phyloP scores from a whole-genome alignment of 2,329 filamentous ascomycete species.

The Trichoderma guizhouense region DNA sequence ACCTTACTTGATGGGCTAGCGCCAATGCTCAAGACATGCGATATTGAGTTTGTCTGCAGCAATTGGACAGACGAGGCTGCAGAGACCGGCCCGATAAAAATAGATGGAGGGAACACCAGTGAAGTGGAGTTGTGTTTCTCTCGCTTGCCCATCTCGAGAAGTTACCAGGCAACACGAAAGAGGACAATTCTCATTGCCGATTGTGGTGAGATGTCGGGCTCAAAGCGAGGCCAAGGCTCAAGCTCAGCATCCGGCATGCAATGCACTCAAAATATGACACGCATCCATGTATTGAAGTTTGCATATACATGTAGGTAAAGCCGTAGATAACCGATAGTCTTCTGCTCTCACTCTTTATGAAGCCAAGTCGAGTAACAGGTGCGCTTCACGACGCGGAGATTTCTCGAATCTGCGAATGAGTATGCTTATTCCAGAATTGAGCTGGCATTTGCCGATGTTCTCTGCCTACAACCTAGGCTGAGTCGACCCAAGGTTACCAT shows the following conservation, averaged over 20 bases:
- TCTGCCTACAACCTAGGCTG: background rate
- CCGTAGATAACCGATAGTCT: background rate
- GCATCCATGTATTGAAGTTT: background rate
- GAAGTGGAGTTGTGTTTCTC: background rate
- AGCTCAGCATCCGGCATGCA: background rate
- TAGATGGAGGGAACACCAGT: background rate
- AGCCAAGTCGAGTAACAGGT: background rate
- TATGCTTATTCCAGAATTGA: background rate
- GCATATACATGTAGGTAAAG: background rate
- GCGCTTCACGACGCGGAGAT: background rate
- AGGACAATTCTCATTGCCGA: background rate
- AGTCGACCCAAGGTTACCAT: background rate
- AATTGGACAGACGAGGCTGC: slow-evolving; percentile 1
- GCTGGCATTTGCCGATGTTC: background rate
- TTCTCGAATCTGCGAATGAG: background rate
- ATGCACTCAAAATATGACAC: background rate
- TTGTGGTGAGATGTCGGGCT: background rate
- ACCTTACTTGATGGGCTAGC: slow-evolving; percentile 8
- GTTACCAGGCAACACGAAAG: background rate
- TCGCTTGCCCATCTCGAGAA: background rate
- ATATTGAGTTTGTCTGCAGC: slow-evolving; percentile 5
- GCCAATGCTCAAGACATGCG: slow-evolving; percentile 14
- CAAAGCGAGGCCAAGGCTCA: background rate
- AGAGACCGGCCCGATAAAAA: slow-evolving; percentile 5
- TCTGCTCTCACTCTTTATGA: background rate